Evolutionary conservation across 257 asterid genomes (phyloP).

Genomic region (Euphrasia confusa): DNA sequence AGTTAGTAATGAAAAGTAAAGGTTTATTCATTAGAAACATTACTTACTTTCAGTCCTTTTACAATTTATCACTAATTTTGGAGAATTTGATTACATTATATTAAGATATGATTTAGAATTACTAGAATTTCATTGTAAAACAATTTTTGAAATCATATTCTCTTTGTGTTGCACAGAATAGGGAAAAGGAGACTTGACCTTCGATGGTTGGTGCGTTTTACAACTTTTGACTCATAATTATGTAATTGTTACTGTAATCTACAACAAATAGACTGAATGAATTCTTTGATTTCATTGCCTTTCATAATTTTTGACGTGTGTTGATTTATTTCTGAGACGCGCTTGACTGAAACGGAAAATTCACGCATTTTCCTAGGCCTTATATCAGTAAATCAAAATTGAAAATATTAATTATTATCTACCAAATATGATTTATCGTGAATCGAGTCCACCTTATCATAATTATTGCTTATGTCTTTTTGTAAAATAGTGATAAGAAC

Average conservation of each 20-base stretch:
- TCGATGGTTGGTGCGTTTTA: background rate
- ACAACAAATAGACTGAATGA: constrained; percentile 14
- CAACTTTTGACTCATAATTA: constrained; percentile 22
- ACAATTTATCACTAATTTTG: background rate
- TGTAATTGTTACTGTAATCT: constrained; percentile 21
- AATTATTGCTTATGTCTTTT: constrained; percentile 26
- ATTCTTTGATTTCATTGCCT: constrained; percentile 29
- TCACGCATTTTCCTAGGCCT: constrained; percentile 27
- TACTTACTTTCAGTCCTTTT: background rate
- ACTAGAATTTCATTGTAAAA: constrained; percentile 9
- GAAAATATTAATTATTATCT: constrained; percentile 39
- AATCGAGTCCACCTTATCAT: constrained; percentile 29
- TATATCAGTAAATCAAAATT: constrained; percentile 22
- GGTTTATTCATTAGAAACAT: background rate
- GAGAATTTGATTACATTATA: constrained; percentile 14
- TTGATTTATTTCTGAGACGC: constrained; percentile 18
- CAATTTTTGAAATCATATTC: background rate
- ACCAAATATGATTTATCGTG: constrained; percentile 29
- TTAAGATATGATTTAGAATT: constrained; percentile 11
- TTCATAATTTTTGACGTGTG: constrained; percentile 31
- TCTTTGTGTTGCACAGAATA: constrained; percentile 5
- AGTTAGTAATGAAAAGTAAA: background rate
- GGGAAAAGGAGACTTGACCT: background rate
- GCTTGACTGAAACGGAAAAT: constrained; percentile 23
- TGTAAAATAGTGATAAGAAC: constrained; percentile 30